Base-by-base conservation (phyloP, 495 filamentous ascomycete genomes). In the Emericellopsis terricola region DNA sequence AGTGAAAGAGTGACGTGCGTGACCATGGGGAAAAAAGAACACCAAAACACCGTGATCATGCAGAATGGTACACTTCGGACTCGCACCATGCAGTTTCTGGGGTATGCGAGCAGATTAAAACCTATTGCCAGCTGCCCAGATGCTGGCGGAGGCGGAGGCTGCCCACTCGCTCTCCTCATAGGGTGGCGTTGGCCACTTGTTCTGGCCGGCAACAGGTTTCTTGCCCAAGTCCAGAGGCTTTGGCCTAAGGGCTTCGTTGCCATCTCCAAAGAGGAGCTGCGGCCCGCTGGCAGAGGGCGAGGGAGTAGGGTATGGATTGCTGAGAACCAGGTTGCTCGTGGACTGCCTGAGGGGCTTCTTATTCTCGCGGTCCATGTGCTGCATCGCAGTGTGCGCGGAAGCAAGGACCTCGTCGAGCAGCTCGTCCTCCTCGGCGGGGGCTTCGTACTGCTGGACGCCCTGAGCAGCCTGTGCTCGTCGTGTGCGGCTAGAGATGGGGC, bases 351-450 rank as follows among this genome's bases (percentile, higher is more conserved):
- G 55, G 20, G 59, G 60, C 42, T 63, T 59, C 31, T 53, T 50
- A 20, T 52, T 43, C 31, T 68, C 59, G 44, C 60, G 56, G 42
- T 69, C 60, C 23, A 69, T 48, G 30, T 52, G 53, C 38, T 63
- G 65, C 53, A 65, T 64, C 1, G 56, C 68, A 11, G 50, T 44
- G 14, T 59, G 59, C 3, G 64, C 63, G 23, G 59, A 59, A 45
- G 60, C 43, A 44, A 69, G 39, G 36, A 60, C 87, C 53, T 96
- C 89, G 45, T 93, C 84, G 8, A 94, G 62, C 9, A 97, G 69
- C 53, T 99, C 89, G 41, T 96, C 89, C 46, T 96, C 84, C 53
- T 99, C 89, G 47, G 94, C 84, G 1, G 91, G 82, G 3, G 84
- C 91, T 53, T 96, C 91, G 48, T 94, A 92, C 45, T 87, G 79